Evolutionary conservation across 1,284 basidiomycete genomes (phyloP).

Genomic region (Malassezia restricta): DNA sequence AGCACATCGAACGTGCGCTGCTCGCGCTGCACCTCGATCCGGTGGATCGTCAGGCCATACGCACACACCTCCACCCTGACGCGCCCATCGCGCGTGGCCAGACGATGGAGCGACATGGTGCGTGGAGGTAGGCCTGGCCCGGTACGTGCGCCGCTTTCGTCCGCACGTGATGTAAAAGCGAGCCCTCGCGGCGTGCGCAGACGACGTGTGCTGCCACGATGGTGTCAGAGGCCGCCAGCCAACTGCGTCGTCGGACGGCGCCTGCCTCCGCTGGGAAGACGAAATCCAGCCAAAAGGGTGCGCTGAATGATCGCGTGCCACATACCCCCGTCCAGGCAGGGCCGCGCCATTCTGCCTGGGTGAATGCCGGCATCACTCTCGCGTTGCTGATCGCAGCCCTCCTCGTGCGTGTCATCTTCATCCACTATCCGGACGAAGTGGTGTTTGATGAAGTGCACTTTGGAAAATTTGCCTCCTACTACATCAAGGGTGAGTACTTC

Average conservation of each 20-base stretch:
- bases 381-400: constrained; percentile 24
- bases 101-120: not conserved
- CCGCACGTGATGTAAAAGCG: not conserved
- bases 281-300: too few species aligned
- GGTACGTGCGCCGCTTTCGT: too few species aligned
- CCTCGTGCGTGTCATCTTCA: constrained; percentile 25
- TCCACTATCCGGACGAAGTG: constrained; percentile 34
- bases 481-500: constrained; percentile 68
- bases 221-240: constrained; percentile 4
- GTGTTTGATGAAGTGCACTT: constrained; percentile 47
- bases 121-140: too few species aligned
- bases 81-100: constrained; percentile 1
- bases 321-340: too few species aligned
- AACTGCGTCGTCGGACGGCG: not conserved
- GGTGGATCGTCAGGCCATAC: constrained; percentile 36
- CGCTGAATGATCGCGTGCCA: too few species aligned
- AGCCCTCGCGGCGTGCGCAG: not conserved
- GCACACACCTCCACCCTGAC: constrained; percentile 18
- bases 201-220: too few species aligned
- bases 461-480: constrained; percentile 45
- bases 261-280: not conserved
- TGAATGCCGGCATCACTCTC: constrained; percentile 8
- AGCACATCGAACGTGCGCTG: constrained; percentile 24
- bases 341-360: not conserved
- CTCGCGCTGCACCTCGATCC: constrained; percentile 16